These are phyloP conservation scores for Amanita phalloides DNA, from an alignment of 768 basidiomycete species.

Conservation along the genomic window DNA sequence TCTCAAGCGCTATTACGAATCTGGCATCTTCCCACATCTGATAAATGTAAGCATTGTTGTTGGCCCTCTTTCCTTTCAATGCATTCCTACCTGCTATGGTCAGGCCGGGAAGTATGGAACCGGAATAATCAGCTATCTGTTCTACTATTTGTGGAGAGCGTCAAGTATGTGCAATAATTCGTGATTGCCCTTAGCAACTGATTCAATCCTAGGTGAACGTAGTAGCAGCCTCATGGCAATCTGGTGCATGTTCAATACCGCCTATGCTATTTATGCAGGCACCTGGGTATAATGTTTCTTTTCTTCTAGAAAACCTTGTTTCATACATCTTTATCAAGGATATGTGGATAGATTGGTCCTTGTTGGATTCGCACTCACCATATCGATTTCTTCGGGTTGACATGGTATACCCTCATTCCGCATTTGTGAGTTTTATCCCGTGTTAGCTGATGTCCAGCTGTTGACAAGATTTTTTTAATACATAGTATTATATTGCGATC, in stretches of 20 bases:
- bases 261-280: conserved; percentile 61
- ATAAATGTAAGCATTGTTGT: conserved; percentile 53
- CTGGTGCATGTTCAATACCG: conserved; percentile 55
- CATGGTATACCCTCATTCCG: conserved; percentile 56
- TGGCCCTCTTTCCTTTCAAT: not conserved
- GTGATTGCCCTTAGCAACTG: not conserved
- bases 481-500: conserved; percentile 73
- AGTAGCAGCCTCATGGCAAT: conserved; percentile 46
- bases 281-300: conserved; percentile 52
- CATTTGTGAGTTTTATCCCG: conserved; percentile 34
- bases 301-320: not conserved
- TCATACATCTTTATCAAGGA: conserved; percentile 30
- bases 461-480: not conserved
- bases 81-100: not conserved
- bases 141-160: conserved; percentile 75
- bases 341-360: conserved; percentile 85
- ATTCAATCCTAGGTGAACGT: conserved; percentile 14
- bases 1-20: conserved; percentile 79
- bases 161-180: conserved; percentile 28
- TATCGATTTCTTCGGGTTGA: conserved; percentile 64
- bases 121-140: conserved; percentile 53
- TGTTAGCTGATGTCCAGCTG: not conserved
- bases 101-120: conserved; percentile 80
- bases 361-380: conserved; percentile 46
- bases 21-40: conserved; percentile 61